Percentiles rank a stretch among this genome's conserved stretches.
Evolutionary conservation across 306 rosid species (phyloP).

Genomic region (Cucurbita moschata): DNA sequence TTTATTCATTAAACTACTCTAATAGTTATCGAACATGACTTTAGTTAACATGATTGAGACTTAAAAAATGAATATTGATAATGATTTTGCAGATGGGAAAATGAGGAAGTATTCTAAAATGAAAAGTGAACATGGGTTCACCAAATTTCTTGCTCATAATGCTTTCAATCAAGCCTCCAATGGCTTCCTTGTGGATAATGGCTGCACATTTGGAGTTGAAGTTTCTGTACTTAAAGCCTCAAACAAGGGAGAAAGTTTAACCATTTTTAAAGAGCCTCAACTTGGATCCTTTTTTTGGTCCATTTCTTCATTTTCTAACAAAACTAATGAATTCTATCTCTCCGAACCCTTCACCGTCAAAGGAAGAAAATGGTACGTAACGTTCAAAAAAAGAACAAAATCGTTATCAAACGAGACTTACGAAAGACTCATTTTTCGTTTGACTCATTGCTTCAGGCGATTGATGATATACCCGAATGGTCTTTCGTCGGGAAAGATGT

Average conservation of each 20-base stretch:
- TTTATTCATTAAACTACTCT: too few relatives aligned
- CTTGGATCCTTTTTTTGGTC: not conserved
- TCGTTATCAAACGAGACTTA: not conserved
- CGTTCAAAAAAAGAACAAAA: not conserved
- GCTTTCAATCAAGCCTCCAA: not conserved
- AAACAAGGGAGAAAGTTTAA: slow-evolving; percentile 1
- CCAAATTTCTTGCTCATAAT: not conserved
- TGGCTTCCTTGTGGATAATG: not conserved
- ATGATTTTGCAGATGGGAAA: not conserved
- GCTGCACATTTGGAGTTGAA: slow-evolving; percentile 8
- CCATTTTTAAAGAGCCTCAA: not conserved
- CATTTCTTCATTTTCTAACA: not conserved
- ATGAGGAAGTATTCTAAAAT: not conserved
- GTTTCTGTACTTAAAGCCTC: not conserved
- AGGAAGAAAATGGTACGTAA: slow-evolving; percentile 4
- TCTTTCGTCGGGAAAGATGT: not conserved
- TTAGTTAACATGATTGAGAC: not conserved
- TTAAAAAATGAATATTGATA: too few relatives aligned
- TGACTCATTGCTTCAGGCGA: not conserved
- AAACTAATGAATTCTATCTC: not conserved
- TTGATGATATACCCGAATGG: not conserved
- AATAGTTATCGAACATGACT: too few relatives aligned
- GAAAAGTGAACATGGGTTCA: slow-evolving; percentile 3
- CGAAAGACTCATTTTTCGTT: not conserved
- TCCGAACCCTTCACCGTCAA: not conserved